Percentiles rank a stretch among this genome's conserved stretches.
Evolutionary conservation across 2,329 filamentous ascomycete genomes (phyloP).

Genomic region (Aspergillus intermedius): DNA sequence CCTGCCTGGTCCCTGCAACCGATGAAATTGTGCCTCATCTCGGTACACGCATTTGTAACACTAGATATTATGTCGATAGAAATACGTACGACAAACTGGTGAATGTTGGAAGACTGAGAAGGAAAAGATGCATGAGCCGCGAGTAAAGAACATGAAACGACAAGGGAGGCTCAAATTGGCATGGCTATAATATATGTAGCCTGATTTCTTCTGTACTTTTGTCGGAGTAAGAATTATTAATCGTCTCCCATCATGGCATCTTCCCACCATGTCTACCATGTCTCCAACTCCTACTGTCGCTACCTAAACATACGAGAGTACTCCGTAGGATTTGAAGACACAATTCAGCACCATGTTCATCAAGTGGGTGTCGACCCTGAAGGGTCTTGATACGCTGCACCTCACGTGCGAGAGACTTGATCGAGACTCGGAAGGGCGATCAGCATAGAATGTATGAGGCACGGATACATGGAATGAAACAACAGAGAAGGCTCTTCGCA

Average conservation of each 20-base stretch:
- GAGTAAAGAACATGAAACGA: not conserved
- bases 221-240: not conserved
- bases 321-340: too few relatives aligned
- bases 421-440: not conserved
- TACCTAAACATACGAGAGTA: too few relatives aligned
- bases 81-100: not conserved
- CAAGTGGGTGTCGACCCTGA: constrained; percentile 49
- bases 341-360: constrained; percentile 13
- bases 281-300: not conserved
- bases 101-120: not conserved
- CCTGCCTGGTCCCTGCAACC: too few relatives aligned
- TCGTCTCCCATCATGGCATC: not conserved
- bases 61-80: not conserved
- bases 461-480: too few relatives aligned
- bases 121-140: not conserved
- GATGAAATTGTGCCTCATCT: too few relatives aligned
- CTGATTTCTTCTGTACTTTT: too few relatives aligned
- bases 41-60: too few relatives aligned
- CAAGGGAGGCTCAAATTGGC: not conserved
- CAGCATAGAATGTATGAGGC: too few relatives aligned
- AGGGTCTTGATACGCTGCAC: constrained; percentile 51
- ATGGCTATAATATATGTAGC: too few relatives aligned
- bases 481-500: too few relatives aligned
- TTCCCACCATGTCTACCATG: not conserved
- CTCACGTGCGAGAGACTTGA: constrained; percentile 10